Percentiles rank a stretch among this genome's conserved stretches.
These are phyloP conservation scores for Skeletonema costatum DNA, from an alignment of 108 stramenopile genomes.

Conservation along the genomic window DNA sequence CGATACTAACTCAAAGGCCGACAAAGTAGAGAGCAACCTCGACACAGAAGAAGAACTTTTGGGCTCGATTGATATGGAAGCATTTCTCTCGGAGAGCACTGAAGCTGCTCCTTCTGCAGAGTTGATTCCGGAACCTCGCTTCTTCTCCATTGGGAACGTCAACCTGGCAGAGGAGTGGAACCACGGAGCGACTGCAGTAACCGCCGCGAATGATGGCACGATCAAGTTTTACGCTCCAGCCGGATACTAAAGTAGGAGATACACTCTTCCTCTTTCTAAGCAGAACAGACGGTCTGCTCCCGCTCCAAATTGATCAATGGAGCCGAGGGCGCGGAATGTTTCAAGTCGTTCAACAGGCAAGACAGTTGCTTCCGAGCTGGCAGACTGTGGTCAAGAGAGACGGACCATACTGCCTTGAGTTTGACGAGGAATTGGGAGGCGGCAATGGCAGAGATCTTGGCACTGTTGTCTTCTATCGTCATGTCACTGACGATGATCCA, in stretches of 20 bases:
- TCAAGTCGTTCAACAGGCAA: conserved; percentile 41
- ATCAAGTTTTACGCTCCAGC: conserved; percentile 31
- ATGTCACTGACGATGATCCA: conserved; percentile 41
- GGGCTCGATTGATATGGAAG: neutral
- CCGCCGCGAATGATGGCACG: conserved; percentile 14
- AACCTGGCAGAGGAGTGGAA: conserved; percentile 30
- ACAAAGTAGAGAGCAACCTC: neutral
- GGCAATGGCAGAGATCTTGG: conserved; percentile 36
- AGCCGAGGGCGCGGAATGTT: conserved; percentile 41
- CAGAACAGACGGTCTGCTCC: conserved; percentile 41
- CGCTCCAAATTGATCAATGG: conserved; percentile 30
- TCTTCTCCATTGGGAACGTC: neutral
- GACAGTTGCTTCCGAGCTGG: conserved; percentile 30
- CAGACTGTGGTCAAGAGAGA: conserved; percentile 31
- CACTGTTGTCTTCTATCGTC: conserved; percentile 38
- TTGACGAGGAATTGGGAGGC: conserved; percentile 2
- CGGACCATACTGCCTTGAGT: conserved; percentile 33
- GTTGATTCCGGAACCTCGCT: neutral
- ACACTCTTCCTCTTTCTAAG: conserved; percentile 43
- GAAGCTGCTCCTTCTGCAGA: neutral
- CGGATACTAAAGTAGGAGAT: conserved; percentile 35
- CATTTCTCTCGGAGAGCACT: neutral
- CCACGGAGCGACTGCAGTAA: conserved; percentile 36
- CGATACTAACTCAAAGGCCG: neutral
- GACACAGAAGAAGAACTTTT: neutral